Percentiles rank a stretch among this genome's conserved stretches.
phyloP scores from a whole-genome alignment of 768 basidiomycete species.

The Tylopilus intermedius region DNA sequence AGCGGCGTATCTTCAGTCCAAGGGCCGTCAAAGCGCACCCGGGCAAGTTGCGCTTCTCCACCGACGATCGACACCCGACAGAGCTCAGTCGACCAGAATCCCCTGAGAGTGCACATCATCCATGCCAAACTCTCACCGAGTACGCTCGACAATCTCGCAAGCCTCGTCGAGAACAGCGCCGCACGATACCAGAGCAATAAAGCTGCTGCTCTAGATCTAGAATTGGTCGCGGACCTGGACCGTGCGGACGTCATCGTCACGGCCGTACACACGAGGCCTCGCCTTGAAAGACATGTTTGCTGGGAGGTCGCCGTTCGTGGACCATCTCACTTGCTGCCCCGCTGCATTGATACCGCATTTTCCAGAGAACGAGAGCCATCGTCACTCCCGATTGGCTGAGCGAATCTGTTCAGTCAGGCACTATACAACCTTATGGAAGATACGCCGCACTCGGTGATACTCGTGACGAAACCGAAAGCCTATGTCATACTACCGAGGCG shows the following conservation, averaged over 20 bases:
- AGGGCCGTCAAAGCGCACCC: slow-evolving; percentile 12
- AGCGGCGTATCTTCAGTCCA: neutral
- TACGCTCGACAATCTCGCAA: slow-evolving; percentile 21
- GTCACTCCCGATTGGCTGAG: slow-evolving; percentile 71
- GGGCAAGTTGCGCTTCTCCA: slow-evolving; percentile 2
- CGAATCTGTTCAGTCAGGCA: slow-evolving; percentile 46
- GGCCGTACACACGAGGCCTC: slow-evolving; percentile 56
- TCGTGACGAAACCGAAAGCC: slow-evolving; percentile 39
- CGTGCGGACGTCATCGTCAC: slow-evolving; percentile 67
- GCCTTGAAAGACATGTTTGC: slow-evolving; percentile 64
- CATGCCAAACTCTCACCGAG: slow-evolving; percentile 27
- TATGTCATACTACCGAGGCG: slow-evolving; percentile 35
- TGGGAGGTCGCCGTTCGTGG: slow-evolving; percentile 61
- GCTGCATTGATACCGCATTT: neutral
- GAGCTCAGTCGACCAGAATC: slow-evolving; percentile 4
- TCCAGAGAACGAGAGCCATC: slow-evolving; percentile 59
- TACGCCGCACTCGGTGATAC: slow-evolving; percentile 56
- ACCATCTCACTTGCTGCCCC: neutral
- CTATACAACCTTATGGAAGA: slow-evolving; percentile 44
- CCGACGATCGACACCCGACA: neutral
- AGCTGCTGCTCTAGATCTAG: slow-evolving; percentile 17
- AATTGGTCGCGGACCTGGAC: slow-evolving; percentile 36
- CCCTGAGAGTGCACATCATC: slow-evolving; percentile 29
- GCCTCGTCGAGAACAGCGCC: slow-evolving; percentile 21
- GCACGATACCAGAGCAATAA: neutral